Base-by-base conservation (phyloP, 2,329 filamentous ascomycete genomes). In the Graphiopsis chlorocephala region DNA sequence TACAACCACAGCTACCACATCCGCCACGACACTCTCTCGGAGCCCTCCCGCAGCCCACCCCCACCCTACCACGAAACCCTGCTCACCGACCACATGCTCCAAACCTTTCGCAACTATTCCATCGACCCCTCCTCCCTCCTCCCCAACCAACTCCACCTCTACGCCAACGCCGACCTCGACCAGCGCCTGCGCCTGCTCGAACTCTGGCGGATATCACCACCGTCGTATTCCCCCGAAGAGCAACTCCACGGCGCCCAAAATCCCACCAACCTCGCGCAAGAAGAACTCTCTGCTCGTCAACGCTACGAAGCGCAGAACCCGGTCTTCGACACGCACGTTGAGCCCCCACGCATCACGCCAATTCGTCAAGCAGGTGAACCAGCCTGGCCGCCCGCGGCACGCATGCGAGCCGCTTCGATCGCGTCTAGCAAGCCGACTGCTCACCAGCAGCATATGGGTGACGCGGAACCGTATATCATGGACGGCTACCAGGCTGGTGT, bases 171-270 rank as follows among this genome's bases (percentile, higher is more conserved):
- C 61, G 88, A 90, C 64, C 80, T 85, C 26, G 83, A 88, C 50
- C 91, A 96, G 76, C 87, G 89, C 72, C 79, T 88, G 64, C 86
- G 91, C 25, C 83, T 97, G 17, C 82, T 96, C 45, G 90, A 96
- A 75, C 86, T 96, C 17, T 97, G 93, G 93, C 88, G 87, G 65
- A 92, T 93, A 69, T 91, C 87, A 65, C 91, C 91, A 25, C 90
- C 90, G 0, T 84, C 82, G 48, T 85, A 84, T 67, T 76, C 78
- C 28, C 71, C 75, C 47, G 70, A 73, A 57, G 67, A 72, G 65
- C 77, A 78, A 12, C 66, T 68, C 72, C 33, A 52, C 58, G 47
- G 47, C 48, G 17, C 60, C 17, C 60, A 62, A 33, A 55, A 42
- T 48, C 82, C 79, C 6, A 86, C 84, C 0, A 85, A 80, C 67